Base-by-base conservation (phyloP, 2,329 filamentous ascomycete genomes). In the Calonectria pteridis region DNA sequence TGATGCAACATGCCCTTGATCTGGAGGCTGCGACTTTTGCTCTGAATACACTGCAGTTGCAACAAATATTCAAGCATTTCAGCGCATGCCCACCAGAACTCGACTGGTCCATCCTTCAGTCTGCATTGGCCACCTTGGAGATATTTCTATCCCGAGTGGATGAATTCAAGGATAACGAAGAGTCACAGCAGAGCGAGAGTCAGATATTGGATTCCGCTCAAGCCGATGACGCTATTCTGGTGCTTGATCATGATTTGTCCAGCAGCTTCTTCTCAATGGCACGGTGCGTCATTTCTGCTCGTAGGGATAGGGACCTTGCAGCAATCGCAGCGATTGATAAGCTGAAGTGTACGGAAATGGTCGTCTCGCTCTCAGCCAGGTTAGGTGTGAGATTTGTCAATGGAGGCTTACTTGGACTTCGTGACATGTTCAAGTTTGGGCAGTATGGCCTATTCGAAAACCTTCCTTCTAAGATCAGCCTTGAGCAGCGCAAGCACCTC, bases 381-480 rank as follows among this genome's bases (percentile, higher is more conserved):
- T 80, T 90, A 28, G 86, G 86, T 6, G 83, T 85, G 35, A 81
- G 86, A 11, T 86, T 91, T 35, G 83, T 88, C 37, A 84, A 85
- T 49, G 83, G 85, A 62, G 85, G 87, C 67, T 82, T 90, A 55
- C 81, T 86, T 64, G 84, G 84, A 55, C 77, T 89, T 20, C 84
- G 83, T 2, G 82, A 87, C 23, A 86, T 88, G 73, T 89, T 91
- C 80, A 84, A 84, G 37, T 68, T 80, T 20, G 85, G 88, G 43
- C 88, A 87, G 67, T 89, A 90, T 73, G 84, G 86, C 43, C 78
- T 92, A 2, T 92, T 91, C 69, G 84, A 86, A 18, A 83, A 83
- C 5, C 55, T 82, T 11, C 85, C 86, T 0, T 84, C 84, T 14
- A 83, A 84, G 14, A 79, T 89, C 20, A 79, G 79, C 20, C 82